A percentile compares a stretch with the other conserved stretches of the same genome.
These are phyloP conservation scores for Intubia oerlemansii DNA, from an alignment of 2,329 filamentous ascomycete species.

Conservation along the genomic window DNA sequence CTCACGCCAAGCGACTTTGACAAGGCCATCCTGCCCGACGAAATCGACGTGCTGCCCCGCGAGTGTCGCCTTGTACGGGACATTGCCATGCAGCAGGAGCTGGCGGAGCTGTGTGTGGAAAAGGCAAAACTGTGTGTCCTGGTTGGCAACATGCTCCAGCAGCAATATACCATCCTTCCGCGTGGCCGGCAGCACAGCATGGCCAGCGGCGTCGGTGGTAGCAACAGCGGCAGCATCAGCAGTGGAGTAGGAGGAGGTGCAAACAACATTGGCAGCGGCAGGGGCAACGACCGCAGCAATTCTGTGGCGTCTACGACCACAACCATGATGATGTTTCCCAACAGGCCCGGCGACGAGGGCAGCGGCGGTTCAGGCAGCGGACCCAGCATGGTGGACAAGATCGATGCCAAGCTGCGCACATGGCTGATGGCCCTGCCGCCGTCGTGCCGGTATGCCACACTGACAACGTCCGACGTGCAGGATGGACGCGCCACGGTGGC, in stretches of 20 bases:
- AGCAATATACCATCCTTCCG: constrained; percentile 81
- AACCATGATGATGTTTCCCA: constrained; percentile 83
- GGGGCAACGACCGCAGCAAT: constrained; percentile 46
- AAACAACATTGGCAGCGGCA: not conserved
- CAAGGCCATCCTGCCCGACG: constrained; percentile 42
- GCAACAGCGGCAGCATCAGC: not conserved
- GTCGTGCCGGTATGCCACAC: constrained; percentile 44
- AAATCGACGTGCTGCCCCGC: constrained; percentile 43
- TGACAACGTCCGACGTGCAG: constrained; percentile 31
- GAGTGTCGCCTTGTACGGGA: constrained; percentile 55
- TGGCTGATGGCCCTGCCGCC: constrained; percentile 57
- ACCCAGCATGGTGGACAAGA: constrained; percentile 53
- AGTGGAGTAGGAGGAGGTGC: too few relatives aligned
- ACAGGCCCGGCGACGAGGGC: constrained; percentile 51
- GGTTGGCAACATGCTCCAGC: constrained; percentile 72
- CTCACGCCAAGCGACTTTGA: constrained; percentile 71
- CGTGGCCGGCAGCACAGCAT: constrained; percentile 48
- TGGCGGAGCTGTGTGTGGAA: constrained; percentile 77
- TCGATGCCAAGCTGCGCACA: constrained; percentile 56
- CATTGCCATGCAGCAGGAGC: constrained; percentile 48
- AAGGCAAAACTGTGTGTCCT: constrained; percentile 79
- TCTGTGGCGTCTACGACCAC: too few relatives aligned
- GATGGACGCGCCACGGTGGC: constrained; percentile 37
- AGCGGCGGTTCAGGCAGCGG: constrained; percentile 6
- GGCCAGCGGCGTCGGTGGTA: not conserved